These are phyloP conservation scores for Hortaea sp. DNA, from an alignment of 2,329 filamentous ascomycete genomes.

Conservation along the genomic window DNA sequence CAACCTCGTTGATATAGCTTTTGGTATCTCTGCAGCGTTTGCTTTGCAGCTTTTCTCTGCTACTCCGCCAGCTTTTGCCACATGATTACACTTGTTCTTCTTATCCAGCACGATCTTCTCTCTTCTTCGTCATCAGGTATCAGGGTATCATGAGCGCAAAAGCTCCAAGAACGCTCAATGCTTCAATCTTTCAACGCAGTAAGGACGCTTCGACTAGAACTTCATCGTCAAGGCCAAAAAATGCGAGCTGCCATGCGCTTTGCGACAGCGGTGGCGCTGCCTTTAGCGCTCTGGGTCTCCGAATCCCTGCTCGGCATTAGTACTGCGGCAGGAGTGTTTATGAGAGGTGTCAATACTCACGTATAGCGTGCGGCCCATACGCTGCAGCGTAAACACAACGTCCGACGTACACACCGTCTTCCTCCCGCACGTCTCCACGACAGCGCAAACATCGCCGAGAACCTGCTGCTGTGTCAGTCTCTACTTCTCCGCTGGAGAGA, in stretches of 20 bases:
- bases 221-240: no score
- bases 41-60: no score
- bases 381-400: slow-evolving; percentile 48
- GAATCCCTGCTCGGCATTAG: slow-evolving; percentile 1
- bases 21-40: no score
- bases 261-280: not conserved
- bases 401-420: slow-evolving; percentile 57
- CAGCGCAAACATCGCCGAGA: slow-evolving; percentile 15
- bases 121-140: no score
- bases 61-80: no score
- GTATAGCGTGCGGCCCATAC: slow-evolving; percentile 10
- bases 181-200: no score
- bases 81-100: no score
- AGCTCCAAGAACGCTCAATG: no score
- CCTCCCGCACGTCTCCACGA: slow-evolving; percentile 41
- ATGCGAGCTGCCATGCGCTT: not conserved
- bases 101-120: no score
- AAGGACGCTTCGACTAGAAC: no score
- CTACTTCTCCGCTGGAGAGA: slow-evolving; percentile 16
- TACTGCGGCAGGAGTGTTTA: not conserved
- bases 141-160: no score
- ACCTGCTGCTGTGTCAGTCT: slow-evolving; percentile 6
- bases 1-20: no score
- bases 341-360: slow-evolving; percentile 1
- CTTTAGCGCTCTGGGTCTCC: slow-evolving; percentile 1